A percentile compares a stretch with the other conserved stretches of the same genome.
phyloP scores from a whole-genome alignment of 2,329 filamentous ascomycete genomes.

The Keithomyces neogunnii region DNA sequence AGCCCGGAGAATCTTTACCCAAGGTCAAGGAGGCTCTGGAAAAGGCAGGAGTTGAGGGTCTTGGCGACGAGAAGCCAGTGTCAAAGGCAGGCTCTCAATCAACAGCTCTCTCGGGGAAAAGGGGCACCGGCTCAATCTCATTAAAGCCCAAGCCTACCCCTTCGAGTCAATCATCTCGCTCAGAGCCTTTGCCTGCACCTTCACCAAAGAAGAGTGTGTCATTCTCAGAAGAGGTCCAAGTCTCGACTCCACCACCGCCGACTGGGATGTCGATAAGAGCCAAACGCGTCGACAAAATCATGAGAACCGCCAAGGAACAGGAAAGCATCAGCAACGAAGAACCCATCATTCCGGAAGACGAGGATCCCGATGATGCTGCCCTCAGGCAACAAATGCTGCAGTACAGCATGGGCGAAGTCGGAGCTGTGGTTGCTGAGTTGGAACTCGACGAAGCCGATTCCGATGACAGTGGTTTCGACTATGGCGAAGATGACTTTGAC shows the following conservation, averaged over 20 bases:
- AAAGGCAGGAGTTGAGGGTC: slow-evolving; percentile 62
- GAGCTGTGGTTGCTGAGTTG: slow-evolving; percentile 85
- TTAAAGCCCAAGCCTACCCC: not conserved
- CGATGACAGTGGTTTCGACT: slow-evolving; percentile 49
- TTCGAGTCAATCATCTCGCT: not conserved
- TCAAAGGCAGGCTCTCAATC: not conserved
- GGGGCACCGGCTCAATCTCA: not conserved
- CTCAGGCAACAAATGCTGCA: slow-evolving; percentile 82
- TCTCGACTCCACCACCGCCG: slow-evolving; percentile 10
- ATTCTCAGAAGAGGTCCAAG: slow-evolving; percentile 49
- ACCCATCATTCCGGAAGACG: slow-evolving; percentile 59
- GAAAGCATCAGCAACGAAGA: slow-evolving; percentile 36
- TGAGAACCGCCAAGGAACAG: slow-evolving; percentile 47
- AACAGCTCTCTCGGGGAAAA: not conserved
- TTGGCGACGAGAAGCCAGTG: slow-evolving; percentile 12
- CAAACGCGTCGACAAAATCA: slow-evolving; percentile 45
- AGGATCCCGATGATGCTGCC: slow-evolving; percentile 71
- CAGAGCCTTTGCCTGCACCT: not conserved
- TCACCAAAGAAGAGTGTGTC: slow-evolving; percentile 49
- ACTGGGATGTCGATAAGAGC: slow-evolving; percentile 31
- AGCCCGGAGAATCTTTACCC: slow-evolving; percentile 58
- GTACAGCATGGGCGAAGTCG: slow-evolving; percentile 83
- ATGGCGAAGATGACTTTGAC: slow-evolving; percentile 41
- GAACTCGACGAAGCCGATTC: slow-evolving; percentile 64
- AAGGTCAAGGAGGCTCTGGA: slow-evolving; percentile 64